Evolutionary conservation across 106 monocot genomes (phyloP).

Genomic region (Dendrobium nobile): DNA sequence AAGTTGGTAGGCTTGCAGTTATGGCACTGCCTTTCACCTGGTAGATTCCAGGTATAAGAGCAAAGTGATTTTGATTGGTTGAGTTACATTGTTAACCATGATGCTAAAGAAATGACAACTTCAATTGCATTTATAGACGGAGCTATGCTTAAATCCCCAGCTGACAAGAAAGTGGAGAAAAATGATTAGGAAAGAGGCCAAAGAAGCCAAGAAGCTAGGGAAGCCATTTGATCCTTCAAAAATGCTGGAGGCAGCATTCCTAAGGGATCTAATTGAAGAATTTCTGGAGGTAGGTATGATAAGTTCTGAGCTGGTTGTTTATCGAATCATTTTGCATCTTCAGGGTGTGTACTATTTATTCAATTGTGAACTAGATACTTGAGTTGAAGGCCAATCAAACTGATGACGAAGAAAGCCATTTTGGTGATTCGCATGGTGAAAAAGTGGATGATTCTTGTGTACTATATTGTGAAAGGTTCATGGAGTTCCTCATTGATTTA

Average conservation of each 20-base stretch:
- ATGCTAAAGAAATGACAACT: neutral
- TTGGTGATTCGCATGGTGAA: slow-evolving; percentile 30
- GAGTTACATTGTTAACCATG: neutral
- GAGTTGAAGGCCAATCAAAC: slow-evolving; percentile 59
- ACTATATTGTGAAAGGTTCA: slow-evolving; percentile 94
- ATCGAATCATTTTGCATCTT: neutral
- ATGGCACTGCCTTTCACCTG: slow-evolving; percentile 83
- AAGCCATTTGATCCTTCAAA: slow-evolving; percentile 49
- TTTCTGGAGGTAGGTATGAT: slow-evolving; percentile 61
- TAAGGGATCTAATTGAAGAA: slow-evolving; percentile 88
- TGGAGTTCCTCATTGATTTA: slow-evolving; percentile 94
- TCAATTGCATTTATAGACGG: slow-evolving; percentile 54
- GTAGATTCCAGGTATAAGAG: slow-evolving; percentile 71
- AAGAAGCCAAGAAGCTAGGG: slow-evolving; percentile 73
- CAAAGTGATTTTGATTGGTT: neutral
- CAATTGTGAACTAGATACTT: slow-evolving; percentile 53
- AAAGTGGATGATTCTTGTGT: slow-evolving; percentile 78
- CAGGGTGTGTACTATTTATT: neutral
- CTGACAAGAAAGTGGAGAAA: slow-evolving; percentile 94
- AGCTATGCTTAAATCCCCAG: slow-evolving; percentile 86
- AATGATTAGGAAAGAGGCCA: slow-evolving; percentile 72
- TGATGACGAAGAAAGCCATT: slow-evolving; percentile 24
- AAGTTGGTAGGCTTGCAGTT: slow-evolving; percentile 89
- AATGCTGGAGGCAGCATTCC: slow-evolving; percentile 69
- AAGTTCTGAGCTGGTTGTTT: slow-evolving; percentile 2